phyloP scores from a whole-genome alignment of 106 monocot genomes.

The Dioscorea zingiberensis region DNA sequence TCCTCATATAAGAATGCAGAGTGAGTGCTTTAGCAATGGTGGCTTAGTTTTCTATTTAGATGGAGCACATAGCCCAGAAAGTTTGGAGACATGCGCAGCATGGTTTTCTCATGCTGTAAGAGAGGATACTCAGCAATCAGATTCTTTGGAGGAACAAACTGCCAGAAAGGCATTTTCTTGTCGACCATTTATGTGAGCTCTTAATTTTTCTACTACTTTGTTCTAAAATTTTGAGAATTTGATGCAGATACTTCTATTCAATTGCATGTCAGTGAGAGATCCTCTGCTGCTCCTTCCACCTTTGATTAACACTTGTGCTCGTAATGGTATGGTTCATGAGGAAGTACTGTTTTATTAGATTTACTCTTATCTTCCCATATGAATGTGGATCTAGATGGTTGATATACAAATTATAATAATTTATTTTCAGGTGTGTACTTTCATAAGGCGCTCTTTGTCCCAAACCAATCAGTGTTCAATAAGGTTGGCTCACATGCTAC shows the following conservation, averaged over 20 bases:
- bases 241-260: slow-evolving; percentile 86
- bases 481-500: slow-evolving; percentile 63
- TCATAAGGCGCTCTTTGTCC: slow-evolving; percentile 82
- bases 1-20: slow-evolving; percentile 14
- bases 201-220: too few relatives aligned
- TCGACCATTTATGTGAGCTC: too few relatives aligned
- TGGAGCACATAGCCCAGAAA: slow-evolving; percentile 97
- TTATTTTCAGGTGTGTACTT: slow-evolving; percentile 67
- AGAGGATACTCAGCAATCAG: slow-evolving; percentile 21
- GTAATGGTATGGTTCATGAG: slow-evolving; percentile 43
- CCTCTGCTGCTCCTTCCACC: slow-evolving; percentile 81
- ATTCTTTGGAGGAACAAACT: slow-evolving; percentile 6
- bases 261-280: slow-evolving; percentile 94
- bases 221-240: too few relatives aligned
- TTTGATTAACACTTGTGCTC: slow-evolving; percentile 54
- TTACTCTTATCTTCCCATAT: too few relatives aligned
- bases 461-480: slow-evolving; percentile 75
- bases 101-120: slow-evolving; percentile 77
- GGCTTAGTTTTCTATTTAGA: slow-evolving; percentile 80
- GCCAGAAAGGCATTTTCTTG: too few relatives aligned
- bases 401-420: background rate
- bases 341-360: background rate
- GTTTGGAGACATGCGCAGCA: slow-evolving; percentile 79
- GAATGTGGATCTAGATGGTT: background rate
- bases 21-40: slow-evolving; percentile 4